These are phyloP conservation scores for Boletus vermiculosoides DNA, from an alignment of 768 basidiomycete genomes.

Conservation along the genomic window DNA sequence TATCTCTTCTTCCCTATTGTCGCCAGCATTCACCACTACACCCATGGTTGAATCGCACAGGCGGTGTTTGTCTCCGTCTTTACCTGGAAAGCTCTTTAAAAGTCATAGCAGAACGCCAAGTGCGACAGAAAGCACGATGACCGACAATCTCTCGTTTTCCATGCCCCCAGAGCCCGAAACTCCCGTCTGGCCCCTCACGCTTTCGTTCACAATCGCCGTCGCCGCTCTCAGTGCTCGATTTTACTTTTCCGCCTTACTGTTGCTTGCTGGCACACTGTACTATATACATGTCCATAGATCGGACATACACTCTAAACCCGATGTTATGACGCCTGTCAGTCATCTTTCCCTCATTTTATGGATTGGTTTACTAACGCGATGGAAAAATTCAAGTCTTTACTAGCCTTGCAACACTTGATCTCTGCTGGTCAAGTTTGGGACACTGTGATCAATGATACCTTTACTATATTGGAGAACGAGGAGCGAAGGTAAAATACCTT, in stretches of 20 bases:
- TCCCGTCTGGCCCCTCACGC: conserved; percentile 39
- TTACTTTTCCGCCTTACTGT: conserved; percentile 40
- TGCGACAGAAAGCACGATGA: conserved; percentile 27
- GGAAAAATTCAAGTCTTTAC: conserved; percentile 50
- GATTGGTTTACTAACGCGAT: conserved; percentile 3
- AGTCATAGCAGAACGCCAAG: conserved; percentile 45
- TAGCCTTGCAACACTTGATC: conserved; percentile 65
- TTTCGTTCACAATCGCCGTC: conserved; percentile 38
- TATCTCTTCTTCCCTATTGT: conserved; percentile 76
- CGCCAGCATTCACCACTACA: conserved; percentile 51
- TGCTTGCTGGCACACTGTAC: conserved; percentile 39
- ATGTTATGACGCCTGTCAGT: conserved; percentile 55
- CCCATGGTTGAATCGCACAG: conserved; percentile 30
- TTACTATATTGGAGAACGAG: conserved; percentile 64
- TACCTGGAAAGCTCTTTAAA: conserved; percentile 46
- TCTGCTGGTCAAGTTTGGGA: conserved; percentile 72
- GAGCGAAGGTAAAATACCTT: conserved; percentile 55
- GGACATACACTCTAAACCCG: conserved; percentile 37
- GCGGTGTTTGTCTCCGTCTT: conserved; percentile 34
- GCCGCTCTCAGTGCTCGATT: conserved; percentile 45
- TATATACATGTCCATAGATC: conserved; percentile 39
- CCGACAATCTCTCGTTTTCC: conserved; percentile 25
- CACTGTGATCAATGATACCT: conserved; percentile 66
- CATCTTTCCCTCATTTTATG: background rate
- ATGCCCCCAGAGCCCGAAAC: conserved; percentile 35